Conservation (phyloP, 768 basidiomycete species). For the Naematelia aurantialba region DNA sequence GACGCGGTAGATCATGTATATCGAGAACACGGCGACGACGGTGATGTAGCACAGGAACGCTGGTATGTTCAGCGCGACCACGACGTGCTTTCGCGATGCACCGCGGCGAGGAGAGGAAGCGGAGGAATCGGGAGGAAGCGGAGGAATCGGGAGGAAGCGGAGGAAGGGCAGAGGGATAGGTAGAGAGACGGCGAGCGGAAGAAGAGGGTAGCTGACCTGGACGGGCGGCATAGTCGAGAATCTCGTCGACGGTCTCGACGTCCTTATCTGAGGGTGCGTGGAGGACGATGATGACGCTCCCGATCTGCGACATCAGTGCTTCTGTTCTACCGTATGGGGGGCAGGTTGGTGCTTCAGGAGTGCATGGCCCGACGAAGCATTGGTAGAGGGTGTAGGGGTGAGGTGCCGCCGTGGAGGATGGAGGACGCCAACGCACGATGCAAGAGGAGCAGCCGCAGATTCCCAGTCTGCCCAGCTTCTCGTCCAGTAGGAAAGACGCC, state of each 20-base stretch:
- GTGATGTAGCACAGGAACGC: constrained; percentile 90
- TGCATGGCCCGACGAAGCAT: too few relatives aligned
- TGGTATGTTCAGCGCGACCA: constrained; percentile 49
- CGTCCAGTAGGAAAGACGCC: constrained; percentile 85
- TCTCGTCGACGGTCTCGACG: constrained; percentile 87
- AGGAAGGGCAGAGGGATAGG: background rate
- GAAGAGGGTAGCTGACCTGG: constrained; percentile 68
- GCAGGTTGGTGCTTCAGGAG: too few relatives aligned
- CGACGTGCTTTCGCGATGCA: background rate
- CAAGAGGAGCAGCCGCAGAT: constrained; percentile 51
- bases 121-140: background rate
- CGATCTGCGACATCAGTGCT: constrained; percentile 51
- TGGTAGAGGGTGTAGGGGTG: too few relatives aligned
- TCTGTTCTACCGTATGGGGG: too few relatives aligned
- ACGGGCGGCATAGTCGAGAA: constrained; percentile 84
- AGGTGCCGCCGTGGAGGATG: too few relatives aligned
- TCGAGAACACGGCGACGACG: constrained; percentile 71
- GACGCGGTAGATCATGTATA: constrained; percentile 81
- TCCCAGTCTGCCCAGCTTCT: constrained; percentile 90
- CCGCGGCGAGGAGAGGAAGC: too few relatives aligned
- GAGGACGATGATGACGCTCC: constrained; percentile 88
- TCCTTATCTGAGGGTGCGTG: constrained; percentile 96
- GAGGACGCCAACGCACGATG: constrained; percentile 36
- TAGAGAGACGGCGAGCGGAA: background rate
- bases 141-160: background rate